Conservation (phyloP, 495 filamentous ascomycete species). For the Apiosordaria backusii region DNA sequence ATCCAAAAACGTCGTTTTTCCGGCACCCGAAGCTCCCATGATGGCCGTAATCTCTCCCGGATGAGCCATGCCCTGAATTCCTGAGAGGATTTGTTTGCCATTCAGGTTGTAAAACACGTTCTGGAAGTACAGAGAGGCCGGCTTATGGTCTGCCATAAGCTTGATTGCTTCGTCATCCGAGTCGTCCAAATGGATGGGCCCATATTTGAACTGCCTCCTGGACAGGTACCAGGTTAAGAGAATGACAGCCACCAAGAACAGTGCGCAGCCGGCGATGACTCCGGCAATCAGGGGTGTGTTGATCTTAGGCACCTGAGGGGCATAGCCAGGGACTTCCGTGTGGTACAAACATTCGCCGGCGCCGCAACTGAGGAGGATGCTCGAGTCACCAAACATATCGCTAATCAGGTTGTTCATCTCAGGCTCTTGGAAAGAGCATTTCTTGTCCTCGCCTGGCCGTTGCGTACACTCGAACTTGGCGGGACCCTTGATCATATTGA, state of each 20-base stretch:
- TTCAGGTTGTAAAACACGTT: slow-evolving; percentile 84
- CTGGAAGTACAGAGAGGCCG: slow-evolving; percentile 82
- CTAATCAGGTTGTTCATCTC: slow-evolving; percentile 87
- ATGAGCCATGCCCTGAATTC: slow-evolving; percentile 77
- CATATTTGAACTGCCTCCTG: slow-evolving; percentile 65
- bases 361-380: slow-evolving; percentile 76
- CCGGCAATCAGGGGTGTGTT: slow-evolving; percentile 95
- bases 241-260: slow-evolving; percentile 85
- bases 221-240: slow-evolving; percentile 87
- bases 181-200: slow-evolving; percentile 77
- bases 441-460: slow-evolving; percentile 53
- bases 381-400: slow-evolving; percentile 82
- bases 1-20: slow-evolving; percentile 96
- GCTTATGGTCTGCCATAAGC: slow-evolving; percentile 85
- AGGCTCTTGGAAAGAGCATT: slow-evolving; percentile 82
- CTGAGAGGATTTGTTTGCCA: slow-evolving; percentile 78
- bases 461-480: slow-evolving; percentile 74
- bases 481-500: slow-evolving; percentile 75
- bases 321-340: slow-evolving; percentile 88
- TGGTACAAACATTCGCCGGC: slow-evolving; percentile 89
- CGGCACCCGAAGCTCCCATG: slow-evolving; percentile 96
- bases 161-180: slow-evolving; percentile 84
- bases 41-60: slow-evolving; percentile 93
- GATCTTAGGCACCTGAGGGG: slow-evolving; percentile 85
- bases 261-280: slow-evolving; percentile 79